Evolutionary conservation across 2,329 filamentous ascomycete genomes (phyloP).

Genomic region (Ophiostoma sp.): DNA sequence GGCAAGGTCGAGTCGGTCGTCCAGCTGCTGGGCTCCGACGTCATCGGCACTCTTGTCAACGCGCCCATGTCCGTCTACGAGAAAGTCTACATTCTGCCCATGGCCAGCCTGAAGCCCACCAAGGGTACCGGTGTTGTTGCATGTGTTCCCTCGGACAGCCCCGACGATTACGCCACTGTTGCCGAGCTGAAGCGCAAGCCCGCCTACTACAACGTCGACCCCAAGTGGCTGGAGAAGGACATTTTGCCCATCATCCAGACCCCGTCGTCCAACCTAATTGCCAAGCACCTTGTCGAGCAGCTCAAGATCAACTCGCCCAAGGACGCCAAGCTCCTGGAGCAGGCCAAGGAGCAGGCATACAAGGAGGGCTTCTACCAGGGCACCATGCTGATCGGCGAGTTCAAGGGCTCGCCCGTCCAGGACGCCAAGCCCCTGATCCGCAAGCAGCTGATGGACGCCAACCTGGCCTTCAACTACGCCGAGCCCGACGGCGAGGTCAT

Average conservation of each 20-base stretch:
- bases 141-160: constrained; percentile 90
- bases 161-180: constrained; percentile 89
- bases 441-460: constrained; percentile 67
- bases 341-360: constrained; percentile 95
- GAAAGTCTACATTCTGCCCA: constrained; percentile 82
- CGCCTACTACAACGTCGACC: constrained; percentile 92
- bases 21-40: constrained; percentile 69
- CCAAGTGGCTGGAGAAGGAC: constrained; percentile 91
- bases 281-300: constrained; percentile 77
- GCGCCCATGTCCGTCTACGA: constrained; percentile 84
- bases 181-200: constrained; percentile 88
- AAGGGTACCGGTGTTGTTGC: constrained; percentile 98
- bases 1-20: constrained; percentile 62
- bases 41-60: constrained; percentile 82
- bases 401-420: constrained; percentile 80
- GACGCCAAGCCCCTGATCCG: constrained; percentile 76
- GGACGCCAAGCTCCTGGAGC: constrained; percentile 80
- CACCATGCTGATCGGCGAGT: constrained; percentile 80
- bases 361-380: constrained; percentile 98
- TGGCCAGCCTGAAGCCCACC: constrained; percentile 85
- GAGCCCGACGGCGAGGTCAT: constrained; percentile 89
- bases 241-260: constrained; percentile 87
- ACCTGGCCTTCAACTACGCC: constrained; percentile 82
- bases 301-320: constrained; percentile 97
- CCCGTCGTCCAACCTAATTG: constrained; percentile 73